Percentiles rank a stretch among this genome's conserved stretches.
phyloP scores from a whole-genome alignment of 352 stramenopile genomes.

The Peronospora destructor region DNA sequence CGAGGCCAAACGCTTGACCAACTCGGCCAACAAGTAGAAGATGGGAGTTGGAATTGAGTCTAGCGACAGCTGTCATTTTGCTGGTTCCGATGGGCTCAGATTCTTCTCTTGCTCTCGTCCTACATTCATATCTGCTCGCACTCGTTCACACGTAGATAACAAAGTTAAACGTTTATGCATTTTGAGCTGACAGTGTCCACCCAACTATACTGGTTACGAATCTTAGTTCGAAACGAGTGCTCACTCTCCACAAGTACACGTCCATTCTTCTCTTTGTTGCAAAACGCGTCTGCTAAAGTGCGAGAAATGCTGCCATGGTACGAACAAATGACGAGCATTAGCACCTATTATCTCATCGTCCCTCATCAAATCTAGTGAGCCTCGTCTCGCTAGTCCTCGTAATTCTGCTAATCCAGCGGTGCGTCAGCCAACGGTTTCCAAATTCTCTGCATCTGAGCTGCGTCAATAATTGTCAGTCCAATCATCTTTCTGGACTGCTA shows the following conservation, averaged over 20 bases:
- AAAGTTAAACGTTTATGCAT: too few species aligned
- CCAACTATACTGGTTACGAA: too few species aligned
- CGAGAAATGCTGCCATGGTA: too few species aligned
- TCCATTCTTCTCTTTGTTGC: too few species aligned
- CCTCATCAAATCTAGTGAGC: too few species aligned
- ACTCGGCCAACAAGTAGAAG: conserved; percentile 37
- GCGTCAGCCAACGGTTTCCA: background rate
- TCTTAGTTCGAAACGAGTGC: too few species aligned
- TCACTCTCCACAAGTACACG: too few species aligned
- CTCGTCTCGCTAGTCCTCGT: background rate
- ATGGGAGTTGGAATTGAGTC: conserved; percentile 6
- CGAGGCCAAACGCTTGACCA: conserved; percentile 55
- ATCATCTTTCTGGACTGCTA: background rate
- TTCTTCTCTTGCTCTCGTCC: background rate
- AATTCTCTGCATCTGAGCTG: background rate
- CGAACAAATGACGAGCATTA: too few species aligned
- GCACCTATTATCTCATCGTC: too few species aligned
- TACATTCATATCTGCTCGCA: background rate
- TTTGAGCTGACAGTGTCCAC: too few species aligned
- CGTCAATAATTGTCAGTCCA: background rate
- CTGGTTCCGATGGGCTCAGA: conserved; percentile 8
- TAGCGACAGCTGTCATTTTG: conserved; percentile 15
- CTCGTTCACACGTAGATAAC: too few species aligned
- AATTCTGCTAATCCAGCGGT: background rate
- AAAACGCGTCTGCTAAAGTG: too few species aligned